phyloP scores from a whole-genome alignment of 805 yeast genomes.

The Tetrapisispora taiwanensis region DNA sequence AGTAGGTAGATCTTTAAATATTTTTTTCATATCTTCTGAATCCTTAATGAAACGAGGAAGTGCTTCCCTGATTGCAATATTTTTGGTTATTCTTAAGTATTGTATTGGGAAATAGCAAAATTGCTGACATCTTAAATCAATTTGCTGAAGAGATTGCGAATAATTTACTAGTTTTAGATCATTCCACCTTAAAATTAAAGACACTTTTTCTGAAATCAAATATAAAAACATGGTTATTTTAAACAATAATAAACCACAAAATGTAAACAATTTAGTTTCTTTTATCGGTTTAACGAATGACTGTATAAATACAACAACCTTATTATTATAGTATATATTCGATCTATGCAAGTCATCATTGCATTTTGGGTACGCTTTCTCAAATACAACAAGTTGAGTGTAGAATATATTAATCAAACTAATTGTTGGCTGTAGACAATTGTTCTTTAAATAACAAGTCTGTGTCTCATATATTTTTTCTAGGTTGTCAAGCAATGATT shows the following conservation, averaged over 20 bases:
- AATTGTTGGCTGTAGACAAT: conserved; percentile 10
- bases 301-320: no score
- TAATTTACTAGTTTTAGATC: conserved; percentile 15
- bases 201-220: conserved; percentile 12
- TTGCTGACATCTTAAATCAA: conserved; percentile 69
- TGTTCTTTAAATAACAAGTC: conserved; percentile 9
- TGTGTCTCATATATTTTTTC: conserved; percentile 6
- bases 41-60: conserved; percentile 10
- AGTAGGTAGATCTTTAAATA: conserved; percentile 29
- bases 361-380: conserved; percentile 8
- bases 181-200: conserved; percentile 11
- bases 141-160: conserved; percentile 64
- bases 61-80: conserved; percentile 5
- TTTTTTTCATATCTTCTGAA: conserved; percentile 9
- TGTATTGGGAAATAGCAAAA: conserved; percentile 72
- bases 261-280: neutral
- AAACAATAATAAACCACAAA: neutral
- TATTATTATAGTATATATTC: neutral
- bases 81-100: conserved; percentile 42
- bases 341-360: neutral
- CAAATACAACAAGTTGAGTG: conserved; percentile 13
- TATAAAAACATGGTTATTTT: conserved; percentile 7
- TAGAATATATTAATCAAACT: conserved; percentile 18
- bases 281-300: neutral
- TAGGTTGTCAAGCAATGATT: conserved; percentile 6